A percentile compares a stretch with the other conserved stretches of the same genome.
phyloP scores from a whole-genome alignment of 2,329 filamentous ascomycete species.

The Verticillium nubilum region DNA sequence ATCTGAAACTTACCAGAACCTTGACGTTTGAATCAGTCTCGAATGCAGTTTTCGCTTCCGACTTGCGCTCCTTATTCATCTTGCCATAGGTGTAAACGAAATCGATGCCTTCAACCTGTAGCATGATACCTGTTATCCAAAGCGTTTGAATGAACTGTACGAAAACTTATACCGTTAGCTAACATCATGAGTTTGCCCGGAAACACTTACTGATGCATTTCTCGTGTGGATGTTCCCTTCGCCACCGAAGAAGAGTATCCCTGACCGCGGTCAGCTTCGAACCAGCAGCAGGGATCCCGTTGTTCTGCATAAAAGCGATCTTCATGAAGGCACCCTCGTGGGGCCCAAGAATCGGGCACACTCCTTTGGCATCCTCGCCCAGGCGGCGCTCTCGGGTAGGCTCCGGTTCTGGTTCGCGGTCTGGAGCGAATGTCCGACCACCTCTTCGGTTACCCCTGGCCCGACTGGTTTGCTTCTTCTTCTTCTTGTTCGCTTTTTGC shows the following conservation, averaged over 20 bases:
- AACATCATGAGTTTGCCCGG: background rate
- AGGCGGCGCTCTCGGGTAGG: background rate
- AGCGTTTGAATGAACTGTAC: constrained; percentile 24
- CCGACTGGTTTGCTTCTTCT: background rate
- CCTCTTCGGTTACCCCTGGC: background rate
- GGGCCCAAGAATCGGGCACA: constrained; percentile 3
- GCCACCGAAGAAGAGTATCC: constrained; percentile 25
- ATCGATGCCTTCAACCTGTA: constrained; percentile 17
- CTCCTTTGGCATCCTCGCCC: constrained; percentile 17
- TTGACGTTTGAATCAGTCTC: constrained; percentile 6
- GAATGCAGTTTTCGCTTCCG: constrained; percentile 17
- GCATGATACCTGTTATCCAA: constrained; percentile 28
- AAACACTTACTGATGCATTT: constrained; percentile 30
- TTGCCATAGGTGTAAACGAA: constrained; percentile 33
- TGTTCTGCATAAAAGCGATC: background rate
- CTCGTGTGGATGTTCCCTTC: constrained; percentile 21
- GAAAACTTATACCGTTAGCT: constrained; percentile 24
- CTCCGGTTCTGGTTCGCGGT: background rate
- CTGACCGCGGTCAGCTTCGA: constrained; percentile 25
- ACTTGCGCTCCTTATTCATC: constrained; percentile 11
- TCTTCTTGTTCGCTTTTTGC: background rate
- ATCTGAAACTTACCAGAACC: constrained; percentile 30
- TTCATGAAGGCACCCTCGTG: constrained; percentile 15
- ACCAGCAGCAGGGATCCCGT: constrained; percentile 14
- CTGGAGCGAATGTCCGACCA: background rate